A percentile compares a stretch with the other conserved stretches of the same genome.
Conservation (phyloP, 2,329 filamentous ascomycete genomes). For the Volutella citrinella region DNA sequence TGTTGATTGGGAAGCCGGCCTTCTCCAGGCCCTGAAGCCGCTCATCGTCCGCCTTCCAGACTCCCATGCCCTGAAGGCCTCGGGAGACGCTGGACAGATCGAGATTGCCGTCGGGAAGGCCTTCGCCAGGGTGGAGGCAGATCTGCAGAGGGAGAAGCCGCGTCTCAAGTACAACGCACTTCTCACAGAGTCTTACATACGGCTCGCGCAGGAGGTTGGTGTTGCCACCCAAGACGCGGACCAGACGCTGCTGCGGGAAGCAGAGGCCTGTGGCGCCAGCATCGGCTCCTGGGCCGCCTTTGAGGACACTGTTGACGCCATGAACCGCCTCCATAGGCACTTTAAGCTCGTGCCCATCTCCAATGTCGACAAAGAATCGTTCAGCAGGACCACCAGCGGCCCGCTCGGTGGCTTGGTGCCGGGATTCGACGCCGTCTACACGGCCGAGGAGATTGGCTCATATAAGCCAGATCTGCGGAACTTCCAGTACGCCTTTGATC, state of each 20-base stretch:
- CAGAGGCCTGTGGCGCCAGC: slow-evolving; percentile 34
- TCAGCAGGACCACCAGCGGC: slow-evolving; percentile 21
- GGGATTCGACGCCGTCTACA: slow-evolving; percentile 61
- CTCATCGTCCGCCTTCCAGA: slow-evolving; percentile 41
- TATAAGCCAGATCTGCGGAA: slow-evolving; percentile 68
- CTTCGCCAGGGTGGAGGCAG: neutral
- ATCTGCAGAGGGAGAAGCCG: neutral
- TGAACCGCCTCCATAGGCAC: slow-evolving; percentile 44
- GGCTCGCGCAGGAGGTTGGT: slow-evolving; percentile 21
- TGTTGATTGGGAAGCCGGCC: slow-evolving; percentile 73
- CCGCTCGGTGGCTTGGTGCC: slow-evolving; percentile 43
- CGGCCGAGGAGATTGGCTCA: slow-evolving; percentile 66
- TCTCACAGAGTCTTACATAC: neutral
- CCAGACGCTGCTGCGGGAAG: neutral
- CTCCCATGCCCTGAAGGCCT: slow-evolving; percentile 33
- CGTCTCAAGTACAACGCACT: neutral
- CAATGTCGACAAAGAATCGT: slow-evolving; percentile 50
- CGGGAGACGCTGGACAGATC: slow-evolving; percentile 45
- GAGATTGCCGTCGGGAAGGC: slow-evolving; percentile 1
- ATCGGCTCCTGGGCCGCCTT: slow-evolving; percentile 57
- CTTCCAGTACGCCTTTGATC: slow-evolving; percentile 62
- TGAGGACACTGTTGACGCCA: slow-evolving; percentile 52
- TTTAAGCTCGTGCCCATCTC: slow-evolving; percentile 61
- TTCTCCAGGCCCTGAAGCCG: slow-evolving; percentile 51
- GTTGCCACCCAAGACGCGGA: neutral